Evolutionary conservation across 495 filamentous ascomycete species (phyloP), one percentile per base, ranked within the genome.

Genomic region (Xylaria sp.): DNA sequence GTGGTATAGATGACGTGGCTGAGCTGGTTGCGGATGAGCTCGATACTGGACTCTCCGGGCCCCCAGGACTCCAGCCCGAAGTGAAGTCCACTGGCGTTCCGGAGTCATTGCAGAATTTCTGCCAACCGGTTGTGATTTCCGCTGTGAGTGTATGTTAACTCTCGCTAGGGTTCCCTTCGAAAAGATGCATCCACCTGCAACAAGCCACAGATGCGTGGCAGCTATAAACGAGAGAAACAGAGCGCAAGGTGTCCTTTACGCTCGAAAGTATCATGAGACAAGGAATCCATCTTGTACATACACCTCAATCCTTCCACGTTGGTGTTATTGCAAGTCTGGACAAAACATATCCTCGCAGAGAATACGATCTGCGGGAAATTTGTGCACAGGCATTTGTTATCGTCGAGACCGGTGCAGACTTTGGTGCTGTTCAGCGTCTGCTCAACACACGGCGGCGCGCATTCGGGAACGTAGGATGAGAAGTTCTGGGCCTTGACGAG

Each of bases 381-480:
- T 9, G 17, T 63, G 41, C 76, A 78, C 11, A 78, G 70, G 33
- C 76, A 78, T 12, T 52, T 8, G 62, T 61, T 68, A 24, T 78
- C 74, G 33, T 48, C 35, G 29, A 72, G 37, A 3, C 70, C 66
- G 43, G 67, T 55, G 53, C 74, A 76, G 53, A 44, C 29, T 3
- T 61, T 37, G 61, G 55, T 59, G 33, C 19, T 58, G 26, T 61
- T 61, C 26, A 76, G 40, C 12, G 72, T 61, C 41, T 71, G 19
- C 52, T 63, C 52, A 41, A 76, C 19, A 33, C 76, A 78, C 5
- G 70, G 35, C 37, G 68, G 70, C 44, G 67, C 72, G 66, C 74
- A 76, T n/a, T 67, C 70, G 15, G 74, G 70, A 4, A 71, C 17
- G 50, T 76, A 74, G 0, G 68, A 68, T 15, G 72, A 69, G 48